Evolutionary conservation across 2,329 filamentous ascomycete genomes (phyloP), one percentile per base, ranked within the genome.

Genomic region (Cercospora sp.): DNA sequence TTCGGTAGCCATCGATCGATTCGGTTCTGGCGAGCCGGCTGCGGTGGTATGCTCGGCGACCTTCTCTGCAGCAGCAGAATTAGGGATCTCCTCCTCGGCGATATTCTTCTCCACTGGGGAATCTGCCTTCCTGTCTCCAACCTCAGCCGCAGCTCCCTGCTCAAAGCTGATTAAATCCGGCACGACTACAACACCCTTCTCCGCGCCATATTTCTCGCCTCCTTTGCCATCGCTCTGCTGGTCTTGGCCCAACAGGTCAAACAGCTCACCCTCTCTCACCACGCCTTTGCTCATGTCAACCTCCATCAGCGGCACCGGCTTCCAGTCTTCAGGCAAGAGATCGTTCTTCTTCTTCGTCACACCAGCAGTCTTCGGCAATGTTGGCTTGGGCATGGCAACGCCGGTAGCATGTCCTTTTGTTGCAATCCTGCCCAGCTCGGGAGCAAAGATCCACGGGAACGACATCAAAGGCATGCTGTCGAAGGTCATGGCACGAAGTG

Each of bases 381-480:
- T 63, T 1, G 71, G 70, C 65, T 66, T 64, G 3, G 70, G 61
- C 61, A 60, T 69, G 2, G 69, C 62, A 7, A 55, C 49, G n/a
- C 59, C 49, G 16, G 62, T 16, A 10, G n/a, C 37, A 30, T 26
- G 34, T 45, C 69, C 68, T 8, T 65, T 70, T 2, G 81, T 87
- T 1, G 90, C 91, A 73, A 97, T 89, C 59, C 85, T 85, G 1
- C 90, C 89, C 3, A 97, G 83, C 68, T 93, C 86, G 55, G 86
- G 85, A 12, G 89, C 85, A 71, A 98, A 97, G 1, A 98, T 82
- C 95, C 95, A 99, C 0, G 95, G 94, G 74, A 97, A 98, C 68
- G 90, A 95, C 74, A 97, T 95, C 8, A 98, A 82, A 0, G 95
- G 94, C 84, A 93, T 90, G 2, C 82, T 81, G 8, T 82, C 82